These are phyloP conservation scores for Monilinia laxa DNA, from an alignment of 2,329 filamentous ascomycete species.

Conservation along the genomic window DNA sequence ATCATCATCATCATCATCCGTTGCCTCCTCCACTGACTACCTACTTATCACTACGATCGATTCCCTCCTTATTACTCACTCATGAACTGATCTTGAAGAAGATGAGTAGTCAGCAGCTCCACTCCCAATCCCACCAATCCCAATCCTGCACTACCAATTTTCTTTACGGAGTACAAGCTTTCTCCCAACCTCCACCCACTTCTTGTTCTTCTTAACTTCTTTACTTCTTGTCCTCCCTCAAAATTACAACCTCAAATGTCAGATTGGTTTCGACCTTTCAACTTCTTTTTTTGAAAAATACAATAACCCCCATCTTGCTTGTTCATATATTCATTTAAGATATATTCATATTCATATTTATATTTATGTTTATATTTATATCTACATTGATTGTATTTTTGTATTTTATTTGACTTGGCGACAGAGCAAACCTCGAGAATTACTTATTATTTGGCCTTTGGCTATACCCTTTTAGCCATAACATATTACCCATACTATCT, in stretches of 20 bases:
- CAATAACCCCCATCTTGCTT: not conserved
- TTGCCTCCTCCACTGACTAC: too few relatives aligned
- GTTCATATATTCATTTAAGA: not conserved
- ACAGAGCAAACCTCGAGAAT: not conserved
- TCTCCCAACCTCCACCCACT: not conserved
- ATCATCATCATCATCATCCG: too few relatives aligned
- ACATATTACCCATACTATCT: too few relatives aligned
- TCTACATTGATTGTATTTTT: too few relatives aligned
- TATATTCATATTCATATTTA: too few relatives aligned
- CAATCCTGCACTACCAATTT: not conserved
- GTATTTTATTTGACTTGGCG: too few relatives aligned
- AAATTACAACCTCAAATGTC: constrained; percentile 3
- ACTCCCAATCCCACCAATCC: not conserved
- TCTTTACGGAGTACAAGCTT: not conserved
- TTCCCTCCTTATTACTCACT: too few relatives aligned
- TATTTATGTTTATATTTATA: too few relatives aligned
- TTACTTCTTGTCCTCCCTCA: constrained; percentile 14
- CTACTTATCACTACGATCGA: too few relatives aligned
- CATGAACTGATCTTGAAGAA: not conserved
- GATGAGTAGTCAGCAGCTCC: not conserved
- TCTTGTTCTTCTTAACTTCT: not conserved
- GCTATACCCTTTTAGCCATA: not conserved
- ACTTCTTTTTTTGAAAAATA: not conserved
- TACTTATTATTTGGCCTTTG: not conserved
- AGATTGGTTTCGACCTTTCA: constrained; percentile 24